These are phyloP conservation scores for Rhytidiadelphus loreus DNA, from an alignment of 225 moss, liverwort and hornwort species.

Conservation along the genomic window DNA sequence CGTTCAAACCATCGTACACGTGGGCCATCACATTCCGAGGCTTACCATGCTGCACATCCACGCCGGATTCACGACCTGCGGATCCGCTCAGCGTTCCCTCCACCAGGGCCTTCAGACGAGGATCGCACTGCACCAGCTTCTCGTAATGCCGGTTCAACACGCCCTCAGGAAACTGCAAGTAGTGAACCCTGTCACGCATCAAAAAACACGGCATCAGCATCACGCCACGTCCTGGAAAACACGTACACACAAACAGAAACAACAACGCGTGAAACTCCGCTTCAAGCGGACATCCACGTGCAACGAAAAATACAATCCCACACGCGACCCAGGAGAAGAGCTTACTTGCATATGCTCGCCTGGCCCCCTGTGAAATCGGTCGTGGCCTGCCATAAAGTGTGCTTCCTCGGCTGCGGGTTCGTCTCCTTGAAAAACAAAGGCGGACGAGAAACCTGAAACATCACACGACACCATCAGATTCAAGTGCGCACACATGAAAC, in stretches of 20 bases:
- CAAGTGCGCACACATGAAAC: background rate
- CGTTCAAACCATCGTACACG: constrained; percentile 21
- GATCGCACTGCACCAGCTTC: constrained; percentile 94
- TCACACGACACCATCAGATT: background rate
- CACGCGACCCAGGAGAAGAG: background rate
- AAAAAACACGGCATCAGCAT: background rate
- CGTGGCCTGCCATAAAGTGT: constrained; percentile 93
- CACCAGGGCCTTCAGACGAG: constrained; percentile 75
- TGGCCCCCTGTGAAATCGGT: constrained; percentile 90
- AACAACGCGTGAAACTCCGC: background rate
- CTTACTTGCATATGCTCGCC: constrained; percentile 85
- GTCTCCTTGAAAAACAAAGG: constrained; percentile 92
- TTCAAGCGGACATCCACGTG: background rate
- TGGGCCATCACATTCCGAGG: constrained; percentile 2
- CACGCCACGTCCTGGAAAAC: background rate
- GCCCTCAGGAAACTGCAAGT: constrained; percentile 84
- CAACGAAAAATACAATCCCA: background rate
- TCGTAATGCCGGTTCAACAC: constrained; percentile 92
- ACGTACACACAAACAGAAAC: background rate
- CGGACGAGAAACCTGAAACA: constrained; percentile 69
- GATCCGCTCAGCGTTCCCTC: constrained; percentile 56
- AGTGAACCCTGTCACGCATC: constrained; percentile 49
- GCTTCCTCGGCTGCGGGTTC: constrained; percentile 96
- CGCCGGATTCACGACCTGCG: constrained; percentile 9
- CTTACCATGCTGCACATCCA: constrained; percentile 29